These are phyloP conservation scores for Lippia alba DNA, from an alignment of 305 asterid genomes.

Conservation along the genomic window DNA sequence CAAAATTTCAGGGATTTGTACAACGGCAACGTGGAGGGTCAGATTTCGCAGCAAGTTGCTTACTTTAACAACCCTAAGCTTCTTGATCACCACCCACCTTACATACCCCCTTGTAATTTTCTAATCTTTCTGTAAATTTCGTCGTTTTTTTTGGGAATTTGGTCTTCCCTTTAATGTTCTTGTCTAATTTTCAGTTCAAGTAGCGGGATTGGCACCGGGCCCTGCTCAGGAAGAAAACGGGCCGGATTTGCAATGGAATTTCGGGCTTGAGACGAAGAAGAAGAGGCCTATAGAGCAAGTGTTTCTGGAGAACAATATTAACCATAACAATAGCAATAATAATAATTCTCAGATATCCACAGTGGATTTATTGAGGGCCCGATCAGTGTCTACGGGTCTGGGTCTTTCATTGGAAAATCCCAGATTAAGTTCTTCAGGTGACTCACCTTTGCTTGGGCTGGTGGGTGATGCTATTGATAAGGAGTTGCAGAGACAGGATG, in stretches of 20 bases:
- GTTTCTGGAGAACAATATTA: conserved; percentile 61
- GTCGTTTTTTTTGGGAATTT: not conserved
- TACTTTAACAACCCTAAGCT: conserved; percentile 65
- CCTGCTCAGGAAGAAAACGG: conserved; percentile 56
- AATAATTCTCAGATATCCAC: conserved; percentile 81
- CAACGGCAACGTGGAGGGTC: conserved; percentile 63
- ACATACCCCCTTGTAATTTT: conserved; percentile 72
- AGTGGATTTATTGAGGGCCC: conserved; percentile 76
- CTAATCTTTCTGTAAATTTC: not conserved
- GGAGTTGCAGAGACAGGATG: conserved; percentile 84
- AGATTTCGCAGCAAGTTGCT: conserved; percentile 67
- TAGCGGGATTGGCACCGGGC: conserved; percentile 68
- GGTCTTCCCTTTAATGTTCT: not conserved
- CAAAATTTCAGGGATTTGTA: conserved; percentile 60
- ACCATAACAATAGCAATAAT: conserved; percentile 52
- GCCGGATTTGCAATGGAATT: conserved; percentile 71
- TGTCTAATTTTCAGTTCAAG: conserved; percentile 56
- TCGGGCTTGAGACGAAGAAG: conserved; percentile 62
- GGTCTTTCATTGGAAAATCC: conserved; percentile 91
- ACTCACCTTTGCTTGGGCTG: conserved; percentile 74
- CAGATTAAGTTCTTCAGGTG: conserved; percentile 69
- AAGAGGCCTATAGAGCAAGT: conserved; percentile 77
- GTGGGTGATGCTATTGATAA: conserved; percentile 74
- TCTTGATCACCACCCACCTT: conserved; percentile 83
- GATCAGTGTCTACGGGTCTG: conserved; percentile 91